Conservation (phyloP, 2,329 filamentous ascomycete species). For the Diaporthe vexans region DNA sequence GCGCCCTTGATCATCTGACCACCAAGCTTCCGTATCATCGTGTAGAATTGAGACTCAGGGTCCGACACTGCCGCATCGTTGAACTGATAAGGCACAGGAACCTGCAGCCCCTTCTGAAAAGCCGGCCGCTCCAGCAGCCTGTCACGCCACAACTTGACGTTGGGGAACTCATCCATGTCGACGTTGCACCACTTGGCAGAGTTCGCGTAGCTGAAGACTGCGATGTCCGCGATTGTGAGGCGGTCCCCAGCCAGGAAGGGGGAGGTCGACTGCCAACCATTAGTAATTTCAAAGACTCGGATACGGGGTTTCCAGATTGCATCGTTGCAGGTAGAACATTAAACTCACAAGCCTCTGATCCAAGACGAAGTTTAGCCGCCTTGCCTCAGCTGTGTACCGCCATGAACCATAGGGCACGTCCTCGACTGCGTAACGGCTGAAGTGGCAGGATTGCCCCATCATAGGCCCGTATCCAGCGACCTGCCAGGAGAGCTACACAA, state of each 20-base stretch:
- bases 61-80: background rate
- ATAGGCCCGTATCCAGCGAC: conserved; percentile 44
- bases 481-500: conserved; percentile 45
- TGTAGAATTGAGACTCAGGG: conserved; percentile 11
- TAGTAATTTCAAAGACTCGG: too few relatives aligned
- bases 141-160: conserved; percentile 45
- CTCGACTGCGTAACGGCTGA: conserved; percentile 44
- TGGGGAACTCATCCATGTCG: conserved; percentile 43
- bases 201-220: conserved; percentile 44
- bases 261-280: conserved; percentile 37
- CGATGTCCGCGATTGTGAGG: conserved; percentile 46
- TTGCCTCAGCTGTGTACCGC: conserved; percentile 44
- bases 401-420: conserved; percentile 42
- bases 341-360: conserved; percentile 44
- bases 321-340: too few relatives aligned
- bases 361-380: conserved; percentile 44
- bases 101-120: conserved; percentile 44
- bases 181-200: conserved; percentile 46
- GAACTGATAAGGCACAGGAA: conserved; percentile 43
- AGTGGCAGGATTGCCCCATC: conserved; percentile 45
- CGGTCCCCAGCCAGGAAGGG: conserved; percentile 44
- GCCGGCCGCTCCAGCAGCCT: conserved; percentile 43
- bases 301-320: too few relatives aligned
- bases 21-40: conserved; percentile 6
- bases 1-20: conserved; percentile 8